Evolutionary conservation across 1,284 basidiomycete genomes (phyloP).

Genomic region (Dichomitus squalens): DNA sequence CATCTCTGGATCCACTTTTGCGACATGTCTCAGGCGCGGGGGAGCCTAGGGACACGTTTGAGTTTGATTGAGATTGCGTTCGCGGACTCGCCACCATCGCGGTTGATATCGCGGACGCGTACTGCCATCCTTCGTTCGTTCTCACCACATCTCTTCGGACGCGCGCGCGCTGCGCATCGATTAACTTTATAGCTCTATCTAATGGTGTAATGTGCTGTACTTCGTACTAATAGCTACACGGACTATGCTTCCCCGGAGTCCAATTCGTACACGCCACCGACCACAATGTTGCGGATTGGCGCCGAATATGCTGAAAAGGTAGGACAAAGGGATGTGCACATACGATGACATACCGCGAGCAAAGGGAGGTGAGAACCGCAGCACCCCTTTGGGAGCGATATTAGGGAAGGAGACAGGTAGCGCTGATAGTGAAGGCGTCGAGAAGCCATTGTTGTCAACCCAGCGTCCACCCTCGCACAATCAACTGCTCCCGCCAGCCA

Average conservation of each 20-base stretch:
- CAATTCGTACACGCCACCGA: background rate
- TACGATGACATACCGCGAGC: background rate
- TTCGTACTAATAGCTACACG: slow-evolving; percentile 18
- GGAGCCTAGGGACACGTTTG: slow-evolving; percentile 27
- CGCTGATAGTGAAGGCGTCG: slow-evolving; percentile 17
- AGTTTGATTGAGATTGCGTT: slow-evolving; percentile 22
- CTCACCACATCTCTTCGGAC: slow-evolving; percentile 4
- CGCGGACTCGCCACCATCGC: background rate
- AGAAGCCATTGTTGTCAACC: slow-evolving; percentile 22
- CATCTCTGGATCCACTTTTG: slow-evolving; percentile 76
- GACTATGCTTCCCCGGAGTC: background rate
- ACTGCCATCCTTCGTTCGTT: background rate
- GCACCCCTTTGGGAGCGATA: slow-evolving; percentile 5
- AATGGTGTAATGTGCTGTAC: slow-evolving; percentile 27
- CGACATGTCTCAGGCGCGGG: slow-evolving; percentile 47
- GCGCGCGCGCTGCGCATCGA: slow-evolving; percentile 11
- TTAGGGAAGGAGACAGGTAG: slow-evolving; percentile 8
- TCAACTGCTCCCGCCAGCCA: slow-evolving; percentile 4
- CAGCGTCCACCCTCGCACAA: slow-evolving; percentile 16
- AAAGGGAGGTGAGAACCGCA: slow-evolving; percentile 10
- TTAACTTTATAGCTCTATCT: slow-evolving; percentile 31
- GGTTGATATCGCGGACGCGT: background rate
- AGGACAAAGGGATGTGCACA: slow-evolving; percentile 16
- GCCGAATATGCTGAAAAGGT: background rate
- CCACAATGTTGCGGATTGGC: background rate